Percentiles rank a stretch among this genome's conserved stretches.
These are phyloP conservation scores for Mycothermus thermophilus DNA, from an alignment of 495 filamentous ascomycete species.

Conservation along the genomic window DNA sequence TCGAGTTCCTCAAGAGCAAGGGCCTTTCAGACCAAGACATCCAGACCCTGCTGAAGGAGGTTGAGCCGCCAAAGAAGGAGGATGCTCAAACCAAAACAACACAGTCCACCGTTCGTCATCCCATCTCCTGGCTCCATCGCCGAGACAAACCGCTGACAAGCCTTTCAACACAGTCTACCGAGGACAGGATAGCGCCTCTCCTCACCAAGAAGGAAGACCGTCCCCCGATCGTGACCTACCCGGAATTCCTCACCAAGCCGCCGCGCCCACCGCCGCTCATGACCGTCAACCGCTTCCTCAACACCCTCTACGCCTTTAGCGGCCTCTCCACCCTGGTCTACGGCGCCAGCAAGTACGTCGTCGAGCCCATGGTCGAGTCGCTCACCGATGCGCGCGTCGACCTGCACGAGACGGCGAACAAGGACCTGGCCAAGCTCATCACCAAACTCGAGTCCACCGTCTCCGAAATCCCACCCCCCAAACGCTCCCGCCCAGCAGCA, in stretches of 20 bases:
- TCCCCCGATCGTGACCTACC: constrained; percentile 92
- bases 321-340: constrained; percentile 61
- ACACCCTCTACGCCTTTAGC: constrained; percentile 62
- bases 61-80: constrained; percentile 20
- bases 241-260: constrained; percentile 76
- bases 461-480: constrained; percentile 37
- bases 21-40: constrained; percentile 58
- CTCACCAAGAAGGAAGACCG: constrained; percentile 31
- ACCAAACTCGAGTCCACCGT: constrained; percentile 56
- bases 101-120: too few relatives aligned
- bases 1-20: constrained; percentile 67
- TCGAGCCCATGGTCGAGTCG: constrained; percentile 67
- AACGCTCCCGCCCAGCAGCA: background rate
- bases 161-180: constrained; percentile 4
- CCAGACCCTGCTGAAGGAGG: constrained; percentile 44
- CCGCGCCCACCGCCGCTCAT: constrained; percentile 50
- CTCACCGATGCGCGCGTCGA: constrained; percentile 70
- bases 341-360: constrained; percentile 63
- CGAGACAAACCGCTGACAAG: too few relatives aligned
- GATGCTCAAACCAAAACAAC: too few relatives aligned
- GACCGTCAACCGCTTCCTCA: constrained; percentile 58
- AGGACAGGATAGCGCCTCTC: constrained; percentile 8
- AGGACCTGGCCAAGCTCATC: constrained; percentile 56
- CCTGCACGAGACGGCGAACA: constrained; percentile 51
- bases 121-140: too few relatives aligned